These are phyloP conservation scores for Penicillium lagena DNA, from an alignment of 495 filamentous ascomycete species.

Conservation along the genomic window DNA sequence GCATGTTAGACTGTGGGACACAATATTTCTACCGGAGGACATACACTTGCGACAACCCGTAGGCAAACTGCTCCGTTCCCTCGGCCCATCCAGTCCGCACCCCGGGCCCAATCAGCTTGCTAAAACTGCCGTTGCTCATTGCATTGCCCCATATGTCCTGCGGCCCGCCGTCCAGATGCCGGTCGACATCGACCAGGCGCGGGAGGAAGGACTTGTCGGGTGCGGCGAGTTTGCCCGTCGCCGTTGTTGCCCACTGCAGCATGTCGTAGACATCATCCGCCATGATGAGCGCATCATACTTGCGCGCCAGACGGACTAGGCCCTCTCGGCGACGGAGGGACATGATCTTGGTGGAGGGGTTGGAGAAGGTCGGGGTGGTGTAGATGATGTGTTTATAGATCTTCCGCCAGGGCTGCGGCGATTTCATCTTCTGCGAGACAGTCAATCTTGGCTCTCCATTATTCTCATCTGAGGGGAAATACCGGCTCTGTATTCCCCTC, in stretches of 20 bases:
- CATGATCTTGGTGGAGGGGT: conserved; percentile 74
- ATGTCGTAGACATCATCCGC: conserved; percentile 90
- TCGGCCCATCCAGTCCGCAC: conserved; percentile 79
- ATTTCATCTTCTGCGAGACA: conserved; percentile 29
- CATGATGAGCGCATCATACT: conserved; percentile 71
- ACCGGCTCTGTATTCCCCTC: conserved; percentile 34
- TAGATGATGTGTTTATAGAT: conserved; percentile 83
- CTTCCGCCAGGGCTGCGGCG: conserved; percentile 45
- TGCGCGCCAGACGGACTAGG: conserved; percentile 62
- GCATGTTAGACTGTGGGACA: not conserved
- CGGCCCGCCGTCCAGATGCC: conserved; percentile 49
- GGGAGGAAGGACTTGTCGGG: conserved; percentile 50
- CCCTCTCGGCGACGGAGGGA: conserved; percentile 50
- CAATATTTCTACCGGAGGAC: conserved; percentile 7
- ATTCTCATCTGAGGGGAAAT: conserved; percentile 5
- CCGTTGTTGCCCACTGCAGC: conserved; percentile 59
- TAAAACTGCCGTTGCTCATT: conserved; percentile 77
- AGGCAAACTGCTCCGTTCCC: conserved; percentile 57
- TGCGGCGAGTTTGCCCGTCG: conserved; percentile 4
- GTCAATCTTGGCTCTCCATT: conserved; percentile 4
- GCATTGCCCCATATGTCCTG: conserved; percentile 63
- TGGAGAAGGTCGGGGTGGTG: conserved; percentile 73
- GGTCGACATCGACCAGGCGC: conserved; percentile 71
- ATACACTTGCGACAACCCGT: conserved; percentile 61
- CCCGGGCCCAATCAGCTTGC: conserved; percentile 77